phyloP scores from a whole-genome alignment of 2,329 filamentous ascomycete genomes.

The Colletotrichum cuscutae region DNA sequence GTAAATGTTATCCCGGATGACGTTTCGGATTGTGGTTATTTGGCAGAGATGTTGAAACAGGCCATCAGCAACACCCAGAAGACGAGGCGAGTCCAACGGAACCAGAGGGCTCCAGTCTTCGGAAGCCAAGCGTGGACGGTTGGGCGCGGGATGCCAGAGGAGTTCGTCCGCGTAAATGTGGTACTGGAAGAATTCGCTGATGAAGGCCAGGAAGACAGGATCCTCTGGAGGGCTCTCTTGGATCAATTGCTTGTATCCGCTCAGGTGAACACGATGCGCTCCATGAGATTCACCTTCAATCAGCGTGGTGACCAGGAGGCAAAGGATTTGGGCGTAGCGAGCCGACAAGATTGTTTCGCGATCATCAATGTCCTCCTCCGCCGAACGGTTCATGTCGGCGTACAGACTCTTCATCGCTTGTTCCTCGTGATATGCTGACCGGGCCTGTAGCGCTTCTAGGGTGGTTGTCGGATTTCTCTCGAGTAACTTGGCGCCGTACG shows the following conservation, averaged over 20 bases:
- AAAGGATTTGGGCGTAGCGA: slow-evolving; percentile 72
- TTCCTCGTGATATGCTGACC: slow-evolving; percentile 66
- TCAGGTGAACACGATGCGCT: slow-evolving; percentile 82
- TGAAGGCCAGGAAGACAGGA: slow-evolving; percentile 71
- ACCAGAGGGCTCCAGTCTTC: slow-evolving; percentile 55
- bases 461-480: slow-evolving; percentile 59
- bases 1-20: slow-evolving; percentile 75
- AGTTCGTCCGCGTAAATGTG: slow-evolving; percentile 76
- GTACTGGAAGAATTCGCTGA: slow-evolving; percentile 87
- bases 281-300: slow-evolving; percentile 68
- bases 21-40: slow-evolving; percentile 81
- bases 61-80: slow-evolving; percentile 85
- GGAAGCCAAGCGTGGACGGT: slow-evolving; percentile 49
- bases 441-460: slow-evolving; percentile 56
- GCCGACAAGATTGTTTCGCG: slow-evolving; percentile 62
- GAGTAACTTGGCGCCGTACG: slow-evolving; percentile 65
- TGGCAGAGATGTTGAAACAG: slow-evolving; percentile 82
- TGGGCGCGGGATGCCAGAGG: slow-evolving; percentile 58
- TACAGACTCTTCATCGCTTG: slow-evolving; percentile 64
- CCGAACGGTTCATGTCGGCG: slow-evolving; percentile 54
- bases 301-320: slow-evolving; percentile 67
- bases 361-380: slow-evolving; percentile 54
- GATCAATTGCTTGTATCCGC: slow-evolving; percentile 80
- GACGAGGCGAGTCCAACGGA: slow-evolving; percentile 59
- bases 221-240: slow-evolving; percentile 68